Percentiles rank a stretch among this genome's conserved stretches.
phyloP scores from a whole-genome alignment of 139 green algal genomes.

The Nannochloris sp. region DNA sequence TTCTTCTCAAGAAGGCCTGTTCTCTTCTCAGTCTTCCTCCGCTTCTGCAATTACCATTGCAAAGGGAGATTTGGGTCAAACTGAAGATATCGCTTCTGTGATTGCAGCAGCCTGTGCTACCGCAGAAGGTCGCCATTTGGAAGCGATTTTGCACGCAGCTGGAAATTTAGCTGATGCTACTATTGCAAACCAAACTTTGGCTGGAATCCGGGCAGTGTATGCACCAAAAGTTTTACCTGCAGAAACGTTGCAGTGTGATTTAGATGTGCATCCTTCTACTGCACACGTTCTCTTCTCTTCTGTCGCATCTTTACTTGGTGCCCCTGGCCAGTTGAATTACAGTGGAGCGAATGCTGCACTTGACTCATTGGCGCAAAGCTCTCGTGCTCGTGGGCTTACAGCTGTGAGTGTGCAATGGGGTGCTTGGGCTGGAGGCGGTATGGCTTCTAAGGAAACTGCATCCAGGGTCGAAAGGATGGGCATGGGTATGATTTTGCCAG shows the following conservation, averaged over 20 bases:
- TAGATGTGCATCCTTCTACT: slow-evolving; percentile 8
- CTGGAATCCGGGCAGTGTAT: slow-evolving; percentile 36
- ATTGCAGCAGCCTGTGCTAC: neutral
- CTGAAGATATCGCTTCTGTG: slow-evolving; percentile 7
- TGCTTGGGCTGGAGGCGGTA: slow-evolving; percentile 35
- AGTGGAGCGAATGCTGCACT: slow-evolving; percentile 47
- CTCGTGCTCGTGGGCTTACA: neutral
- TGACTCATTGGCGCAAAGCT: slow-evolving; percentile 29
- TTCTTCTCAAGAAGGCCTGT: neutral
- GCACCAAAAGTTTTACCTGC: slow-evolving; percentile 24
- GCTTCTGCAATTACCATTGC: neutral
- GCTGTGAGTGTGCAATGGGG: slow-evolving; percentile 38
- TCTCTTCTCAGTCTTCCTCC: neutral
- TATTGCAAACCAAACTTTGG: slow-evolving; percentile 44
- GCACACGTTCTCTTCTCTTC: slow-evolving; percentile 59
- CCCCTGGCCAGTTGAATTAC: slow-evolving; percentile 47
- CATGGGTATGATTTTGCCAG: slow-evolving; percentile 36
- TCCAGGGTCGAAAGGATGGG: slow-evolving; percentile 37
- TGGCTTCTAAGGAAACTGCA: slow-evolving; percentile 24
- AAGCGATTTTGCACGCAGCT: slow-evolving; percentile 57
- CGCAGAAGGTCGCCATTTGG: neutral
- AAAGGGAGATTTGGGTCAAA: slow-evolving; percentile 22
- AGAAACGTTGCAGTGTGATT: neutral
- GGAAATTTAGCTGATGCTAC: slow-evolving; percentile 65
- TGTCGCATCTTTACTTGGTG: slow-evolving; percentile 40